Percentiles rank a stretch among this genome's conserved stretches.
Conservation (phyloP, 75 land plant genomes). For the Larix kaempferi region DNA sequence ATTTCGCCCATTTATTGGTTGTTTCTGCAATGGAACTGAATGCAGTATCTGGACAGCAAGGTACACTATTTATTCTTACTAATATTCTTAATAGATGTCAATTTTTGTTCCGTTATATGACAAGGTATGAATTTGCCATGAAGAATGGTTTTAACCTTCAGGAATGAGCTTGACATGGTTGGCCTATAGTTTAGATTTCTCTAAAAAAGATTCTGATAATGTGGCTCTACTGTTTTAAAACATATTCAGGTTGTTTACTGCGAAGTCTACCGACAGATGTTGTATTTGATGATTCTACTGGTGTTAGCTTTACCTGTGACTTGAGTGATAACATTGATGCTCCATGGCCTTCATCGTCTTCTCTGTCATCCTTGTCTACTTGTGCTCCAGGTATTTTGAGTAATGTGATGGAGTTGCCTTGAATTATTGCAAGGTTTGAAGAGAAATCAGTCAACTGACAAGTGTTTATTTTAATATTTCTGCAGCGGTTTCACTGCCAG, state of each 20-base stretch:
- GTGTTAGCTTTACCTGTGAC: slow-evolving; percentile 84
- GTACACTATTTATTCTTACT: slow-evolving; percentile 24
- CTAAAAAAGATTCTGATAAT: neutral
- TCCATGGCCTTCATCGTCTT: slow-evolving; percentile 84
- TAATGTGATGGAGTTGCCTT: neutral
- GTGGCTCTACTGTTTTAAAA: neutral
- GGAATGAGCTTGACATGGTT: neutral
- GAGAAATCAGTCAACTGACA: neutral
- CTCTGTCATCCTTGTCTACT: slow-evolving; percentile 59
- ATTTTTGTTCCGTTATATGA: neutral
- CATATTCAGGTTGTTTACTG: slow-evolving; percentile 78
- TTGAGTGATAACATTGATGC: slow-evolving; percentile 93
- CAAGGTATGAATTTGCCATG: neutral
- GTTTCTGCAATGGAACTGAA: slow-evolving; percentile 3
- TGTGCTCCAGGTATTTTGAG: slow-evolving; percentile 67
- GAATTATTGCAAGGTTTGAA: neutral
- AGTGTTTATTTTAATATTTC: neutral
- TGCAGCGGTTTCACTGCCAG: slow-evolving; percentile 66
- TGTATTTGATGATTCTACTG: slow-evolving; percentile 60
- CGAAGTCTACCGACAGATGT: slow-evolving; percentile 88
- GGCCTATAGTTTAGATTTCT: neutral
- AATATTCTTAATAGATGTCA: neutral
- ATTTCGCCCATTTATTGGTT: neutral
- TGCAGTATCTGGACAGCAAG: slow-evolving; percentile 70
- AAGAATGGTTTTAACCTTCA: neutral